Evolutionary conservation across 2,329 filamentous ascomycete genomes (phyloP).

Genomic region (Alternaria rosae): DNA sequence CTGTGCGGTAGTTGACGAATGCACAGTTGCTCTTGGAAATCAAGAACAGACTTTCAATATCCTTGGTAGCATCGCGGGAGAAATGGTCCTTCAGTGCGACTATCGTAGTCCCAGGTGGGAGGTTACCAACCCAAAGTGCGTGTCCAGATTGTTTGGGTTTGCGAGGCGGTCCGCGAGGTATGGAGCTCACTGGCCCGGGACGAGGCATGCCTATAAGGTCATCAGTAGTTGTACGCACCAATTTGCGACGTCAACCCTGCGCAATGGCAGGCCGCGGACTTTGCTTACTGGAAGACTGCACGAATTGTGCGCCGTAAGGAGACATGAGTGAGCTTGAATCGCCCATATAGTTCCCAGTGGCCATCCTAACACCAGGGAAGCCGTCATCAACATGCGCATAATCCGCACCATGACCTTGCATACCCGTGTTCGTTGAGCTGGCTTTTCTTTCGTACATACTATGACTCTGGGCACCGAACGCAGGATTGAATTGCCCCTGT

Average conservation of each 20-base stretch:
- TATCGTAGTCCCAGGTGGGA: slow-evolving; percentile 82
- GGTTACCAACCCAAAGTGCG: slow-evolving; percentile 94
- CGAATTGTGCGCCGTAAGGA: slow-evolving; percentile 25
- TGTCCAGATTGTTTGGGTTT: slow-evolving; percentile 78
- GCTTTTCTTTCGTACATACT: slow-evolving; percentile 41
- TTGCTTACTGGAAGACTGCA: slow-evolving; percentile 32
- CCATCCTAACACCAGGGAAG: slow-evolving; percentile 25
- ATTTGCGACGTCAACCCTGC: background rate
- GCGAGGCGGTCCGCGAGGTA: slow-evolving; percentile 68
- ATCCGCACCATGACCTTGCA: slow-evolving; percentile 33
- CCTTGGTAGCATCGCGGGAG: slow-evolving; percentile 74
- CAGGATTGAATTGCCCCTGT: slow-evolving; percentile 37
- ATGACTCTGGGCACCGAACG: slow-evolving; percentile 34
- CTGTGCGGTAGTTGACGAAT: slow-evolving; percentile 92
- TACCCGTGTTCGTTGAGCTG: slow-evolving; percentile 29
- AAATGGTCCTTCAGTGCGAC: slow-evolving; percentile 91
- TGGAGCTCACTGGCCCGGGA: slow-evolving; percentile 38
- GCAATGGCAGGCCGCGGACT: background rate
- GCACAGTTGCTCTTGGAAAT: slow-evolving; percentile 98
- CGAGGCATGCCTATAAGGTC: slow-evolving; percentile 27
- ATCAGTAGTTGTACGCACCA: slow-evolving; percentile 1
- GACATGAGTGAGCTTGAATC: slow-evolving; percentile 26
- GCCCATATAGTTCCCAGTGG: slow-evolving; percentile 18
- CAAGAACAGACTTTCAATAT: slow-evolving; percentile 88
- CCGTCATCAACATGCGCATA: slow-evolving; percentile 28